Evolutionary conservation across 176 grass and related monocot species (phyloP).

Genomic region (Oryza glumipatula): DNA sequence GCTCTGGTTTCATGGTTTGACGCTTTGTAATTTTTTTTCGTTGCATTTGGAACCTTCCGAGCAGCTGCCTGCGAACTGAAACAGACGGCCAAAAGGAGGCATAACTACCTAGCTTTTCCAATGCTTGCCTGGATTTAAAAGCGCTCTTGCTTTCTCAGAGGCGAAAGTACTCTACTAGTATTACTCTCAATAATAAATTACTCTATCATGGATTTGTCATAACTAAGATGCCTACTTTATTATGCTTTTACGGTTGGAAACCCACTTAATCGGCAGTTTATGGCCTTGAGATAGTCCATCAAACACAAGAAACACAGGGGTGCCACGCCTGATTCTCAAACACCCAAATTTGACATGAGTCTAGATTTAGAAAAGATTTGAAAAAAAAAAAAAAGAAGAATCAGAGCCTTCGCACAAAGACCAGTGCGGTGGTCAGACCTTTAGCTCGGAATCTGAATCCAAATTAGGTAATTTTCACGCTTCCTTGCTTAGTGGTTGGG

Average conservation of each 20-base stretch:
- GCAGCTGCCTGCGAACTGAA: not conserved
- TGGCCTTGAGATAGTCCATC: not conserved
- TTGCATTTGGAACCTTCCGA: slow-evolving; percentile 15
- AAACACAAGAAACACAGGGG: not conserved
- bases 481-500: too few species aligned
- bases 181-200: not conserved
- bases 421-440: too few species aligned
- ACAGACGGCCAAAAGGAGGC: not conserved
- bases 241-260: not conserved
- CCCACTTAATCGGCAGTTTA: not conserved
- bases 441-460: too few species aligned
- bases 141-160: not conserved
- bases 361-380: too few species aligned
- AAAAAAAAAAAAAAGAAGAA: too few species aligned
- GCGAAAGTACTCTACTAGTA: not conserved
- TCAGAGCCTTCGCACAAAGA: too few species aligned
- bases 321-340: not conserved
- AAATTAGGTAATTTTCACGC: too few species aligned
- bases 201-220: not conserved
- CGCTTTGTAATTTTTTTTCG: not conserved
- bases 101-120: not conserved
- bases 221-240: not conserved
- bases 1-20: not conserved
- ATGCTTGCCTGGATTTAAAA: not conserved
- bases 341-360: too few species aligned